Conservation (phyloP, 805 yeast species). For the Barnettozyma vustinii region DNA sequence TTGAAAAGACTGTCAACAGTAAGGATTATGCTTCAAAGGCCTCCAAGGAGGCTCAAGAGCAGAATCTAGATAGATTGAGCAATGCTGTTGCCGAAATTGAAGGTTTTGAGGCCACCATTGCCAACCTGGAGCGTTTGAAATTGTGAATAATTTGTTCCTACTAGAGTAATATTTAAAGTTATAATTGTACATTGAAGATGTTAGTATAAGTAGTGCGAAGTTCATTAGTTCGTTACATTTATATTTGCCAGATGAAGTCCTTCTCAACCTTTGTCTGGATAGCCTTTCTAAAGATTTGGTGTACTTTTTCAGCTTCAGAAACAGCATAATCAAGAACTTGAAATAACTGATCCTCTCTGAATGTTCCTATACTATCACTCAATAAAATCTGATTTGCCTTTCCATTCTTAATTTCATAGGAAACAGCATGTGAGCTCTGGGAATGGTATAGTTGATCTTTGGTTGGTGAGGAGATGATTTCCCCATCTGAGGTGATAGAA, state of each 20-base stretch:
- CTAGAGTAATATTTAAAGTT: too few relatives aligned
- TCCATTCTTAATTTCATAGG: constrained; percentile 48
- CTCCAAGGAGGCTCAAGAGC: constrained; percentile 71
- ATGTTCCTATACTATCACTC: constrained; percentile 68
- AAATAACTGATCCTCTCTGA: constrained; percentile 51
- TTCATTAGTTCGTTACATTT: constrained; percentile 1
- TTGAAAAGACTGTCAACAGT: constrained; percentile 63
- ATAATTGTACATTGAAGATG: background rate
- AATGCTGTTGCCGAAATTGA: constrained; percentile 80
- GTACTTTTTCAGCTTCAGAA: constrained; percentile 38
- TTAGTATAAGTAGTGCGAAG: background rate
- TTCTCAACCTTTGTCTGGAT: constrained; percentile 42
- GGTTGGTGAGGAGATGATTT: constrained; percentile 41
- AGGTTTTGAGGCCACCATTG: constrained; percentile 81
- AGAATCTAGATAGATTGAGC: constrained; percentile 62
- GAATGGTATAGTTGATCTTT: constrained; percentile 37
- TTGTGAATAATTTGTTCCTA: constrained; percentile 27
- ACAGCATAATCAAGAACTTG: constrained; percentile 49
- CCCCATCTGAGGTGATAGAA: constrained; percentile 30
- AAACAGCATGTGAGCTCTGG: constrained; percentile 60
- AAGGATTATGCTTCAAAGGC: constrained; percentile 87
- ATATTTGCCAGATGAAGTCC: constrained; percentile 56
- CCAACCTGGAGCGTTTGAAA: constrained; percentile 76
- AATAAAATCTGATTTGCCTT: constrained; percentile 52
- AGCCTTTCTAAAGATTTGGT: constrained; percentile 41